phyloP scores from a whole-genome alignment of 2,329 filamentous ascomycete genomes.

The Fragosphaeria purpurea region DNA sequence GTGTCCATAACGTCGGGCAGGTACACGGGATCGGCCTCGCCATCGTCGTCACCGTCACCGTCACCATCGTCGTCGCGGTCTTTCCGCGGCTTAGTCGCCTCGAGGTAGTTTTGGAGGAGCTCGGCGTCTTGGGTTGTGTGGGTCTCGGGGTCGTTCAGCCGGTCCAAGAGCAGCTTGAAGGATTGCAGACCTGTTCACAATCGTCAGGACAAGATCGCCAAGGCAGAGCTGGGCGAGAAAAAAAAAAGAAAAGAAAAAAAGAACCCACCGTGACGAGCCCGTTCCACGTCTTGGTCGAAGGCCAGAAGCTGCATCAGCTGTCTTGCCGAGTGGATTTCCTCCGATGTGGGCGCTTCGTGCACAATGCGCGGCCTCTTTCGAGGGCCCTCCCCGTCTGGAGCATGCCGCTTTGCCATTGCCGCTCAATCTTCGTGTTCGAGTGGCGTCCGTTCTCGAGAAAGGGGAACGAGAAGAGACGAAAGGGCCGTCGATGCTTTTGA shows the following conservation, averaged over 20 bases:
- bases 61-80: constrained; percentile 24
- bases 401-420: constrained; percentile 34
- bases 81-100: constrained; percentile 30
- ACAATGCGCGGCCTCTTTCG: constrained; percentile 47
- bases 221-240: neutral
- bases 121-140: constrained; percentile 36
- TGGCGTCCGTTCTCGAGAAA: neutral
- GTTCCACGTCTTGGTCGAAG: constrained; percentile 60
- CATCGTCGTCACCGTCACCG: constrained; percentile 26
- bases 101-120: constrained; percentile 62
- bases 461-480: neutral
- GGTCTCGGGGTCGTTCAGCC: constrained; percentile 43
- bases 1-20: constrained; percentile 75
- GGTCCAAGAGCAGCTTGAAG: constrained; percentile 62
- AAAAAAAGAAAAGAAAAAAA: neutral
- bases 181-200: constrained; percentile 47
- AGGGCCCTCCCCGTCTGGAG: constrained; percentile 29
- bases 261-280: constrained; percentile 53
- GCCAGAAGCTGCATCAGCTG: constrained; percentile 59
- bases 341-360: constrained; percentile 46
- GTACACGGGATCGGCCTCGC: constrained; percentile 51
- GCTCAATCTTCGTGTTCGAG: constrained; percentile 18
- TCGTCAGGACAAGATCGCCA: neutral
- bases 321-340: constrained; percentile 51
- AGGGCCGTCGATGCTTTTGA: too few species aligned